Evolutionary conservation across 192 early-diverging fungal genomes (phyloP).

Genomic region (Radiomyces spectabilis): DNA sequence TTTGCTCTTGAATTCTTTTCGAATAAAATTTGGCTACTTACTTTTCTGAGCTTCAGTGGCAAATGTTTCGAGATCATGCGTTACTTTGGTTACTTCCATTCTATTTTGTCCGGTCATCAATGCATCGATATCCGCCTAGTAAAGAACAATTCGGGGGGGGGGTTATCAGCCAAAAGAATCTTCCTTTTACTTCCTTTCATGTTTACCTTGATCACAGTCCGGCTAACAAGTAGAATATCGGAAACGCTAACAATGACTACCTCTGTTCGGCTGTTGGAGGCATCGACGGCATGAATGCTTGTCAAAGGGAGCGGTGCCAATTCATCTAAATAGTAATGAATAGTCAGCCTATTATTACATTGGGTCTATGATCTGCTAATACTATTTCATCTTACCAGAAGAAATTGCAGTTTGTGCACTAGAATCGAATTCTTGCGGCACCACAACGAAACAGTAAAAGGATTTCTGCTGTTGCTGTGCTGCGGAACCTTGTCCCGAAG

Average conservation of each 20-base stretch:
- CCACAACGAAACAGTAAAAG: slow-evolving; percentile 35
- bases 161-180: neutral
- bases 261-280: slow-evolving; percentile 18
- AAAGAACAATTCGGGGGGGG: neutral
- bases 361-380: no score
- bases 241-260: slow-evolving; percentile 36
- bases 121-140: slow-evolving; percentile 23
- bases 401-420: no score
- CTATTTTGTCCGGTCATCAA: slow-evolving; percentile 27
- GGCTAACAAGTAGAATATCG: slow-evolving; percentile 54
- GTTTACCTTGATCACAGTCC: slow-evolving; percentile 41
- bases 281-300: slow-evolving; percentile 31
- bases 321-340: slow-evolving; percentile 6
- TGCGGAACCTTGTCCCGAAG: slow-evolving; percentile 22
- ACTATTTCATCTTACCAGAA: neutral
- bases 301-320: slow-evolving; percentile 52
- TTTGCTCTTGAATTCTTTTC: no score
- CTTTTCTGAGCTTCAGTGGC: slow-evolving; percentile 16
- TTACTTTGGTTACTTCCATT: slow-evolving; percentile 13
- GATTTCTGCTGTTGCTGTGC: slow-evolving; percentile 13
- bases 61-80: slow-evolving; percentile 28
- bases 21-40: no score
- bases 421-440: slow-evolving; percentile 3
- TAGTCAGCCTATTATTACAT: neutral
- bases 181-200: neutral